Percentiles rank a stretch among this genome's conserved stretches.
phyloP scores from a whole-genome alignment of 345 rosid genomes.

The Eucalyptus cloeziana region DNA sequence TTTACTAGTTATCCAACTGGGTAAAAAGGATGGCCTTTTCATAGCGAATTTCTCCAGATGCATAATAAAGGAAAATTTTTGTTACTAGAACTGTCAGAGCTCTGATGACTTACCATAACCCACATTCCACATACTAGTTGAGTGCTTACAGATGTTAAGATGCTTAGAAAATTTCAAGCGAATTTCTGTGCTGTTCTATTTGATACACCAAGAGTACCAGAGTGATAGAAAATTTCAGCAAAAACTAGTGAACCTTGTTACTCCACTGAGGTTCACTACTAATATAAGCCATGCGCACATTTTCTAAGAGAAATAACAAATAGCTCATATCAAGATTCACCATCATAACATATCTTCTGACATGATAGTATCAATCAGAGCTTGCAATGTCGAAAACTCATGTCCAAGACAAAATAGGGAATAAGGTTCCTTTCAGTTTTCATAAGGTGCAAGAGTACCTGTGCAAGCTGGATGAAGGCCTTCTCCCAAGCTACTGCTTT shows the following conservation, averaged over 20 bases:
- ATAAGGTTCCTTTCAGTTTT: neutral
- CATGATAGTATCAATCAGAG: neutral
- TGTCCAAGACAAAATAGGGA: neutral
- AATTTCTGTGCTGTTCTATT: neutral
- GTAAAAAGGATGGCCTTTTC: neutral
- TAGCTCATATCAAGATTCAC: neutral
- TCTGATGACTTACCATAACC: neutral
- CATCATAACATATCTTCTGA: neutral
- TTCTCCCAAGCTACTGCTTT: slow-evolving; percentile 95
- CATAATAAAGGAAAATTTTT: neutral
- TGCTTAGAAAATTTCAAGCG: neutral
- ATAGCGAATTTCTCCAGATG: neutral
- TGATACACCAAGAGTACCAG: neutral
- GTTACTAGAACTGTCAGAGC: neutral
- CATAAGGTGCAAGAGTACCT: slow-evolving; percentile 32
- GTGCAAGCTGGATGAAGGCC: slow-evolving; percentile 75
- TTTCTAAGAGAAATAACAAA: neutral
- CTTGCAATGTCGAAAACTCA: neutral
- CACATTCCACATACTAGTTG: neutral
- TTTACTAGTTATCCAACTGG: neutral
- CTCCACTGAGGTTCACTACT: neutral
- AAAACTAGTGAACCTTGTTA: neutral
- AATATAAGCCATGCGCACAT: neutral
- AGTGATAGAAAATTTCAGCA: neutral
- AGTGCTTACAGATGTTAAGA: neutral